Evolutionary conservation across 805 yeast species (phyloP), one percentile per base, ranked within the genome.

Genomic region (Kodamaea hsintzibuensis): DNA sequence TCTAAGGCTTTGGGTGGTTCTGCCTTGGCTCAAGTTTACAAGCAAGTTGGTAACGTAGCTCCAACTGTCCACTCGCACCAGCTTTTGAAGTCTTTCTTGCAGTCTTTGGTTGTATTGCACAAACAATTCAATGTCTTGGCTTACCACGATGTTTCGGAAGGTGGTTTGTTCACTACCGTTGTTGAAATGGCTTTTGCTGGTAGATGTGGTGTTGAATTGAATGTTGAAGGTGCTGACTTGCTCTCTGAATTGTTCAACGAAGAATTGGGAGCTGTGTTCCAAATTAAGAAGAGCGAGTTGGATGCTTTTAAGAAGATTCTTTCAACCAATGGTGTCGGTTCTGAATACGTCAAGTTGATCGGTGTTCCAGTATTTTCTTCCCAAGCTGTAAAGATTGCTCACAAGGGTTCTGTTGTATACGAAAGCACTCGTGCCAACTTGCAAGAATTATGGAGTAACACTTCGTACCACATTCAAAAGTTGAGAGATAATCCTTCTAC

Each of bases 101-200:
- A 80, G 47, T 78, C 96, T 12, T 73, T 90, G 56, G 77, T 86
- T 55, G 80, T 76, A n/a, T 78, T 95, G 64, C 99, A 95, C 68
- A 78, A 82, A 62, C 60, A 68, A 37, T 74, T 81, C 43, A 79
- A 82, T 49, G 92, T 95, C 12, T 79, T 86, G 66, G 89, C 98
- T 3, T 95, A 95, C 75, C 99, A 95, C 68, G 99, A 95, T 71
- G 81, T 93, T 65, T 89, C 97, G 18, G 99, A 95, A 71, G 99
- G 99, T 81, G 99, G 99, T 67, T 78, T 93, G 66, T 75, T 92
- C 55, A 85, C 88, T 44, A 86, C 98, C 8, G 76, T 89, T 46
- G 74, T 88, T 44, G 99, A 95, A 76, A 95, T 95, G 98, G 96
- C 97, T 0, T 95, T 95, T 74, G 97, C 98, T 45, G 92, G 93